These are phyloP conservation scores for Mayamaea pseudoterrestris DNA, from an alignment of 108 stramenopile species.

Conservation along the genomic window DNA sequence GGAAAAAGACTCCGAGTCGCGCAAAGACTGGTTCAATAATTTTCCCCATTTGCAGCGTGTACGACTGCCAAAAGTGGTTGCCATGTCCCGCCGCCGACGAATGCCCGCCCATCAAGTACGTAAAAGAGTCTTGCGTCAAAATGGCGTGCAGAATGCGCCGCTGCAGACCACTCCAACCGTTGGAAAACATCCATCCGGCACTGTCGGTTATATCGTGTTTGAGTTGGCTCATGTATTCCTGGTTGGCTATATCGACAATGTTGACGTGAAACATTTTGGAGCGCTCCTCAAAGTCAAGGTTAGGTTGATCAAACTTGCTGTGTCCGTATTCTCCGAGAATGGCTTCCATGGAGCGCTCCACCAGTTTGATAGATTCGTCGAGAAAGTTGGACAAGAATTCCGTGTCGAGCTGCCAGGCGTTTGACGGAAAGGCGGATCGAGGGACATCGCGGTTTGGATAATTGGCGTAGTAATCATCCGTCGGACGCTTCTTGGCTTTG, in stretches of 20 bases:
- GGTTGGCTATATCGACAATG: conserved; percentile 30
- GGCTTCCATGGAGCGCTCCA: conserved; percentile 54
- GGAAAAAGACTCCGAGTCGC: conserved; percentile 36
- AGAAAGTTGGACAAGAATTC: conserved; percentile 47
- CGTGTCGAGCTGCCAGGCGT: background rate
- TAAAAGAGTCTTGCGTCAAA: conserved; percentile 72
- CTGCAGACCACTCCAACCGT: conserved; percentile 50
- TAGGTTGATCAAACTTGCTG: too few species aligned
- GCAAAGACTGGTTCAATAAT: conserved; percentile 52
- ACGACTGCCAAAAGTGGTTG: conserved; percentile 62
- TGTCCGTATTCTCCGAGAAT: conserved; percentile 64
- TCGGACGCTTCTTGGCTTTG: too few species aligned
- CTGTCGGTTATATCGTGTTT: conserved; percentile 11
- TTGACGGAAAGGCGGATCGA: background rate
- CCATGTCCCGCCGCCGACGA: conserved; percentile 56
- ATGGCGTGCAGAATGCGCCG: conserved; percentile 73
- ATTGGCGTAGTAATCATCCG: too few species aligned
- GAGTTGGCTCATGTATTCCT: background rate
- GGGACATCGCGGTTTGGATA: background rate
- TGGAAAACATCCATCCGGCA: conserved; percentile 69
- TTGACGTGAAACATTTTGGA: conserved; percentile 42
- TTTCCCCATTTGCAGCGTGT: conserved; percentile 44
- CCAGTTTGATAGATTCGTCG: conserved; percentile 36
- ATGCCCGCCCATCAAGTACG: conserved; percentile 54
- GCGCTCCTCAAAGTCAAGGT: conserved; percentile 25